Evolutionary conservation across 2,329 filamentous ascomycete genomes (phyloP).

Genomic region (Didymella pomorum): DNA sequence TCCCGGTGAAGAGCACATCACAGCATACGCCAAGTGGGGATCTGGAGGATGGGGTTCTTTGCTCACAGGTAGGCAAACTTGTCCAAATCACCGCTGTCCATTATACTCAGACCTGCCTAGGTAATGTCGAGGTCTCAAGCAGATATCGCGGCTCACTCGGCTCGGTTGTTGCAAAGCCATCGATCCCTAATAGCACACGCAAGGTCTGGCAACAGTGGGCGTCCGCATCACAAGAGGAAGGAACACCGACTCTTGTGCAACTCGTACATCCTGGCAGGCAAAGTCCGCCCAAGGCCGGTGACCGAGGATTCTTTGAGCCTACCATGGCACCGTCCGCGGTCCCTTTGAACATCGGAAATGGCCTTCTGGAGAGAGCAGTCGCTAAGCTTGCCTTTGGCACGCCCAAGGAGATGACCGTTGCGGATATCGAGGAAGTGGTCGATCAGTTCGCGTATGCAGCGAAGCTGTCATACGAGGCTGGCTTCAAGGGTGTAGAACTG

Average conservation of each 20-base stretch:
- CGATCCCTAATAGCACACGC: conserved; percentile 51
- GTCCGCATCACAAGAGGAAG: conserved; percentile 54
- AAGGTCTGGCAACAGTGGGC: conserved; percentile 29
- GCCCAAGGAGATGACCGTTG: conserved; percentile 60
- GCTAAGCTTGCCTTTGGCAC: conserved; percentile 52
- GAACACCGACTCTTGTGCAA: conserved; percentile 59
- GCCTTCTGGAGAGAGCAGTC: conserved; percentile 54
- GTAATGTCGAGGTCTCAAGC: conserved; percentile 69
- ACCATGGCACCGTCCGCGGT: conserved; percentile 54
- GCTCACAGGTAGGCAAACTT: conserved; percentile 52
- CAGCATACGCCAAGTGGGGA: conserved; percentile 62
- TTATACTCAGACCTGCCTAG: conserved; percentile 32
- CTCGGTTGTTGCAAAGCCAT: conserved; percentile 16
- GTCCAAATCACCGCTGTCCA: background rate
- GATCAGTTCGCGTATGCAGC: conserved; percentile 67
- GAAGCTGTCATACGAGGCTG: conserved; percentile 57
- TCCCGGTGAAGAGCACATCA: conserved; percentile 53
- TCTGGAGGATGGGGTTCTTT: conserved; percentile 54
- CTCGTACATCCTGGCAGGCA: conserved; percentile 69
- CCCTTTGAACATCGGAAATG: conserved; percentile 41
- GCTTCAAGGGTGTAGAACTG: conserved; percentile 63
- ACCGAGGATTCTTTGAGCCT: conserved; percentile 48
- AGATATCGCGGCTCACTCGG: conserved; percentile 58
- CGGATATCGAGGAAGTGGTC: conserved; percentile 63
- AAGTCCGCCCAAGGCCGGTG: conserved; percentile 52